Evolutionary conservation across 345 rosid genomes (phyloP).

Genomic region (Adansonia digitata): DNA sequence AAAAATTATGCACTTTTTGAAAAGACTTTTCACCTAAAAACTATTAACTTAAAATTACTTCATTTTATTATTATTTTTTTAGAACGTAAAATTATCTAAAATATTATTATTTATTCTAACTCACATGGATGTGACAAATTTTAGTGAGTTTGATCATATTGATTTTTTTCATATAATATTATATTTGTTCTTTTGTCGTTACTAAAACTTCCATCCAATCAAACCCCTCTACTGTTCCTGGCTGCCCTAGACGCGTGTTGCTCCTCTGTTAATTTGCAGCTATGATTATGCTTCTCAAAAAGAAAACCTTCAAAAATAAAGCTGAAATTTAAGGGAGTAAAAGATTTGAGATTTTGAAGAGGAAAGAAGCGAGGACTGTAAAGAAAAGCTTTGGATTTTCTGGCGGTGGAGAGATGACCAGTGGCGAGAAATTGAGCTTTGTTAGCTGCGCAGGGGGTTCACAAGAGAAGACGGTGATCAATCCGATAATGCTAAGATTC

Average conservation of each 20-base stretch:
- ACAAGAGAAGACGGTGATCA: conserved; percentile 41
- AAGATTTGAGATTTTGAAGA: background rate
- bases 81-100: too few relatives aligned
- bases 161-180: too few relatives aligned
- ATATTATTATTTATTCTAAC: too few relatives aligned
- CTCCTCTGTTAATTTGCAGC: conserved; percentile 16
- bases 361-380: background rate
- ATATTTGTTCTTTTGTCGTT: too few relatives aligned
- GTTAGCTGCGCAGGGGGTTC: conserved; percentile 21
- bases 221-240: background rate
- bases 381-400: background rate
- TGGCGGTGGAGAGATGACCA: conserved; percentile 22
- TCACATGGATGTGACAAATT: too few relatives aligned
- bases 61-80: too few relatives aligned
- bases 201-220: conserved; percentile 25
- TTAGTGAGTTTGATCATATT: too few relatives aligned
- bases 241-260: conserved; percentile 49
- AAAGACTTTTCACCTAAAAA: too few relatives aligned
- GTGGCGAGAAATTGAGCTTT: conserved; percentile 20
- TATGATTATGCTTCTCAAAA: conserved; percentile 7
- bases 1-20: too few relatives aligned
- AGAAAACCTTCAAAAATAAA: background rate
- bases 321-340: background rate
- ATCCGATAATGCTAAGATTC: conserved; percentile 62
- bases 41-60: too few relatives aligned